Base-by-base conservation (phyloP, 1,139 yeast genomes). In the Arxiozyma telluris region DNA sequence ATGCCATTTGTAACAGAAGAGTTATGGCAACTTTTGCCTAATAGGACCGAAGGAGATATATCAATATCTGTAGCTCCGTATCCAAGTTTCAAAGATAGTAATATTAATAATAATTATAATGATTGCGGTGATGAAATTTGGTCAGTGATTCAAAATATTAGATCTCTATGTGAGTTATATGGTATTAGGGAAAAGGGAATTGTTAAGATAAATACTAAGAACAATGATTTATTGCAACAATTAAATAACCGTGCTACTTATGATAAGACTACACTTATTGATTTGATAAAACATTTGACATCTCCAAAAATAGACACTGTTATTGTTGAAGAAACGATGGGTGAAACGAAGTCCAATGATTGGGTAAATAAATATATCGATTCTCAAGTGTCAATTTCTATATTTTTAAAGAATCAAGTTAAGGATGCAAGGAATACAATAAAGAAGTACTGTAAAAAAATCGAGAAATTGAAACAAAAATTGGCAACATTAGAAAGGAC, bases 1-100 rank as follows among this genome's bases (percentile, higher is more conserved):
- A 93, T 93, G 98, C 98, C 98, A 49, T 93, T 82, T 70, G 77
- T 93, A 59, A 83, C 98, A 51, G 98, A 93, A 73, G 98, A 93
- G 76, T 81, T 93, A 85, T 93, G 97, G 97, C 98, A 93, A 47
- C 51, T 39, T 41, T 38, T 56, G 18, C 55, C 57, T 12, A 44
- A 25, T 6, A 30, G 38, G 22, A 44, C 12, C 8, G 21, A 49
- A 30, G 15, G 44, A 34, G 44, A 18, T 46, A 20, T 34, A 47
- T 27, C 52, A n/a, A 46, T 55, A 34, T 44, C 45, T 6, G 23
- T 81, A 65, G 93, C 96, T 48, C 64, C 75, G 52, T 93, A 82
- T 74, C 98, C 98, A 53, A 78, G 72, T 65, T 73, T 69, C 46
- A 77, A 79, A 38, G n/a, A 34, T 17, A 34, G 4, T 34, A 12